A percentile compares a stretch with the other conserved stretches of the same genome.
These are phyloP conservation scores for Alternaria longipes DNA, from an alignment of 2,329 filamentous ascomycete genomes.

Conservation along the genomic window DNA sequence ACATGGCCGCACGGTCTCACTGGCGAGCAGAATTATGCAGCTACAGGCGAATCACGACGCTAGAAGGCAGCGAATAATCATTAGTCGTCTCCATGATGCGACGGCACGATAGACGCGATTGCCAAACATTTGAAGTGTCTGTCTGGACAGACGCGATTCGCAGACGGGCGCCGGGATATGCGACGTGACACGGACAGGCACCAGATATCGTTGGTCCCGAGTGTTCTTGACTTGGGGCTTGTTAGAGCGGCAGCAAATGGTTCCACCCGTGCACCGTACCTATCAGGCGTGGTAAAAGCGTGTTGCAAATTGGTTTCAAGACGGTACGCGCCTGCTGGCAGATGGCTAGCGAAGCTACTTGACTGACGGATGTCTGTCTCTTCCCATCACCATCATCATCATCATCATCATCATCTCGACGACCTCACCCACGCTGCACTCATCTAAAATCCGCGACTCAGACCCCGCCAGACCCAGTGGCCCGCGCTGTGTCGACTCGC, in stretches of 20 bases:
- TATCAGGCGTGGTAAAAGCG: slow-evolving; percentile 33
- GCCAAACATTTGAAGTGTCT: background rate
- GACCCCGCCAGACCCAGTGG: slow-evolving; percentile 26
- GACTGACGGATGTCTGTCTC: slow-evolving; percentile 16
- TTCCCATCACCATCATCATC: background rate
- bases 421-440: background rate
- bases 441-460: slow-evolving; percentile 18
- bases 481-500: slow-evolving; percentile 31
- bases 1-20: slow-evolving; percentile 16
- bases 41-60: slow-evolving; percentile 29
- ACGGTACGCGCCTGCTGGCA: slow-evolving; percentile 29
- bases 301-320: slow-evolving; percentile 42
- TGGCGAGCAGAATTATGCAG: slow-evolving; percentile 30
- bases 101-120: background rate
- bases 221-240: background rate
- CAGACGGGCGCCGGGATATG: background rate
- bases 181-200: background rate
- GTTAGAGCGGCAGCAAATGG: background rate
- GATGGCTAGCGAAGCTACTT: background rate
- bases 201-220: background rate
- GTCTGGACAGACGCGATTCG: background rate
- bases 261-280: slow-evolving; percentile 9
- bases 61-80: slow-evolving; percentile 10
- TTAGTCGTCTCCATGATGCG: background rate
- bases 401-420: background rate